A percentile compares a stretch with the other conserved stretches of the same genome.
Conservation (phyloP, 2,329 filamentous ascomycete species). For the Aspergillus sojae region DNA sequence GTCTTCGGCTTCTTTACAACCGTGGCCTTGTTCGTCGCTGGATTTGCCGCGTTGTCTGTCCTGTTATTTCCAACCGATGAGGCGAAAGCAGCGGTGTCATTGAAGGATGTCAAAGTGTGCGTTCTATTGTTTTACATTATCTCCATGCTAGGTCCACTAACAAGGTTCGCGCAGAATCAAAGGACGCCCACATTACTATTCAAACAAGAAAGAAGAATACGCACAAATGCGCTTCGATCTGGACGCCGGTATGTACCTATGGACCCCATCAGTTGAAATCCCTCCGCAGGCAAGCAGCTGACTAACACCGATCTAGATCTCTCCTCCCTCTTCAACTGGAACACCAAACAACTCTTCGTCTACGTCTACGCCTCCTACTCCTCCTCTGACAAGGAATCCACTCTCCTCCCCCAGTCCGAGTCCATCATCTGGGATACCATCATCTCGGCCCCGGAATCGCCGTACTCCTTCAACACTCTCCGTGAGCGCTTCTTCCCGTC, state of each 20-base stretch:
- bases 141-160: conserved; percentile 2
- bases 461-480: conserved; percentile 44
- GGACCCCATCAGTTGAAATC: not conserved
- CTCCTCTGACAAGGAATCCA: conserved; percentile 33
- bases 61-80: conserved; percentile 57
- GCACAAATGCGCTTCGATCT: conserved; percentile 92
- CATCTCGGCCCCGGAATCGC: conserved; percentile 67
- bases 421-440: conserved; percentile 96
- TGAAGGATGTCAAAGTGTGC: conserved; percentile 80
- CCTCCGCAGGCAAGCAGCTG: not conserved
- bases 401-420: conserved; percentile 47
- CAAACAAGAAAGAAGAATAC: conserved; percentile 89
- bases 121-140: conserved; percentile 26
- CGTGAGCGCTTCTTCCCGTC: conserved; percentile 39
- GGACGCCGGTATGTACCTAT: conserved; percentile 63
- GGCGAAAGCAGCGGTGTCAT: conserved; percentile 55
- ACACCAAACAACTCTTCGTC: conserved; percentile 97
- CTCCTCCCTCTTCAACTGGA: conserved; percentile 94
- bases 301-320: conserved; percentile 62
- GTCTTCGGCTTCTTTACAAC: conserved; percentile 98
- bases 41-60: conserved; percentile 79
- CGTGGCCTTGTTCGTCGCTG: conserved; percentile 79
- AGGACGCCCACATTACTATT: conserved; percentile 95
- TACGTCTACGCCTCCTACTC: conserved; percentile 83
- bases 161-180: conserved; percentile 63